phyloP scores from a whole-genome alignment of 768 basidiomycete species.

The Termitomyces sp. region DNA sequence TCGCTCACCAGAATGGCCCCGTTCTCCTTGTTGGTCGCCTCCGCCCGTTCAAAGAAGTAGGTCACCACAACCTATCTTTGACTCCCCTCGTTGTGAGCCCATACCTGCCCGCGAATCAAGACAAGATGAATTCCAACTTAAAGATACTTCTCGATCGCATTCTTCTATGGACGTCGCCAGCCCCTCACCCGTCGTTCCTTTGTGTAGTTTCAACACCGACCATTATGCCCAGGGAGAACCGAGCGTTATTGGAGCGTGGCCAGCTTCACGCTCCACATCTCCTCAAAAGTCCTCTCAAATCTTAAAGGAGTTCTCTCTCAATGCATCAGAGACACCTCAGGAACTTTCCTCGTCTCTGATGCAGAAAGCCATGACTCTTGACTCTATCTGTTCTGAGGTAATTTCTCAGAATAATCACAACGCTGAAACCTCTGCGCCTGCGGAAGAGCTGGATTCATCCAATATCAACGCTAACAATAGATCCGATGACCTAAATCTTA shows the following conservation, averaged over 20 bases:
- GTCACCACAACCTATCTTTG: neutral
- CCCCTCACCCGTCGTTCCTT: slow-evolving; percentile 25
- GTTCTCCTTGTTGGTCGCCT: slow-evolving; percentile 2
- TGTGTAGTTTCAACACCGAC: slow-evolving; percentile 4
- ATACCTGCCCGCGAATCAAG: neutral
- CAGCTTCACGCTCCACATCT: slow-evolving; percentile 29
- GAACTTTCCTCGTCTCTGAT: neutral
- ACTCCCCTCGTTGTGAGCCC: neutral
- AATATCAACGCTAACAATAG: neutral
- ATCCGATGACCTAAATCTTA: neutral
- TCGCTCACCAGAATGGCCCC: slow-evolving; percentile 5
- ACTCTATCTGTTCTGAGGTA: slow-evolving; percentile 12
- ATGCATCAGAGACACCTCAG: neutral
- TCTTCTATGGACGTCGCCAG: slow-evolving; percentile 46
- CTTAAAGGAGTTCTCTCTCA: neutral
- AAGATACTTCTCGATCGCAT: slow-evolving; percentile 29
- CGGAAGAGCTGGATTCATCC: neutral
- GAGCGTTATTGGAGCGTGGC: slow-evolving; percentile 37
- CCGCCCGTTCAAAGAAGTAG: neutral
- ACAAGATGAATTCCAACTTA: neutral
- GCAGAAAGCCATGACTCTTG: slow-evolving; percentile 12
- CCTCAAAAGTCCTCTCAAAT: slow-evolving; percentile 10
- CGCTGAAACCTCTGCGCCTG: neutral
- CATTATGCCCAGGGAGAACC: slow-evolving; percentile 25
- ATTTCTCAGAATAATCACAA: neutral